Percentiles rank a stretch among this genome's conserved stretches.
phyloP scores from a whole-genome alignment of 108 stramenopile species.

The Cylindrotheca fusiformis region DNA sequence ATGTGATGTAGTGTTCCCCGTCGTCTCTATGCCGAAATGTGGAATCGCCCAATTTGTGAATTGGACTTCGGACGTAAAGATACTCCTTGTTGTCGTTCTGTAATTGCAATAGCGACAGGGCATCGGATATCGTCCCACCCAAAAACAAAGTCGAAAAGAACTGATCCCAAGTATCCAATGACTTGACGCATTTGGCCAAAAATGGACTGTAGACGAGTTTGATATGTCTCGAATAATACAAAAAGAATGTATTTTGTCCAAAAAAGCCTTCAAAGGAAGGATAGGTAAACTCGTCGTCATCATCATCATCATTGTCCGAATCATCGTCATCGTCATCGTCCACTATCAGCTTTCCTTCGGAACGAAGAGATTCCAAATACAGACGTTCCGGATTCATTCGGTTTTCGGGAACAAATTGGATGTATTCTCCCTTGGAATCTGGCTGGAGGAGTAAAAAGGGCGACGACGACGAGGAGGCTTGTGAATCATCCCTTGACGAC shows the following conservation, averaged over 20 bases:
- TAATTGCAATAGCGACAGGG: conserved; percentile 25
- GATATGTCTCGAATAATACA: conserved; percentile 31
- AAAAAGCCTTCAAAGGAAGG: conserved; percentile 42
- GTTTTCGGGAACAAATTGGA: conserved; percentile 27
- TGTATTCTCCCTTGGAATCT: neutral
- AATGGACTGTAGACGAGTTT: conserved; percentile 34
- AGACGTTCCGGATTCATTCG: conserved; percentile 22
- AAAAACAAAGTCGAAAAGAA: conserved; percentile 32
- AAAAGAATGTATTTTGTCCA: conserved; percentile 34
- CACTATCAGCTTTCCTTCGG: conserved; percentile 6
- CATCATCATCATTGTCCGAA: neutral
- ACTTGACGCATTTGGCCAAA: conserved; percentile 30
- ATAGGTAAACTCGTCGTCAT: conserved; percentile 25
- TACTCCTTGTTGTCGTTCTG: conserved; percentile 2
- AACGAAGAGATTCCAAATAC: conserved; percentile 18
- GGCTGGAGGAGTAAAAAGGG: neutral
- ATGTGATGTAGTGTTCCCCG: conserved; percentile 27
- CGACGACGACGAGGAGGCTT: no score
- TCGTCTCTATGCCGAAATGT: conserved; percentile 11
- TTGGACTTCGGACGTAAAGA: conserved; percentile 38
- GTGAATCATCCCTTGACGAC: neutral
- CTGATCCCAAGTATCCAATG: conserved; percentile 23
- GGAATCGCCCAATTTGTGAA: conserved; percentile 7
- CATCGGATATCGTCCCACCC: conserved; percentile 33
- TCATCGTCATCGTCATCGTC: conserved; percentile 20